Evolutionary conservation across 1,284 basidiomycete species (phyloP), one percentile per base, ranked within the genome.

Genomic region (Trametes hirsuta): DNA sequence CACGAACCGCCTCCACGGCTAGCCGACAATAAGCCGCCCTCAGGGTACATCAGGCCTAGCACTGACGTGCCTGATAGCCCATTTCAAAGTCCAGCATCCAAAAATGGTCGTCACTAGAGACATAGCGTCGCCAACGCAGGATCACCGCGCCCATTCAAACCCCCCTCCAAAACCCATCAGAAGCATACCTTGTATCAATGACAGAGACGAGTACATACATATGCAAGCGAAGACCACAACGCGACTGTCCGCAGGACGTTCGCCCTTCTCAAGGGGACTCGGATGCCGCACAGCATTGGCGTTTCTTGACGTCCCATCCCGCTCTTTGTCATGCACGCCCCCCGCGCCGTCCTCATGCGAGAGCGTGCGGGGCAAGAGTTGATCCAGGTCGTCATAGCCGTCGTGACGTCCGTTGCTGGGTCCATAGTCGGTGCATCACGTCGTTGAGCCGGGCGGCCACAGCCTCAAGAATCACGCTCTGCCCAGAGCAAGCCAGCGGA

Each of bases 371-470:
- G 52, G 46, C 39, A 48, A 48, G 55, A 47, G 40, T n/a, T 59
- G 61, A 65, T 65, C 50, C 18, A 9, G 50, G 61, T 65, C 55
- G 61, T 37, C 64, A 65, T 58, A 57, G 60, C 46, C 36, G 60
- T 62, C 58, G 53, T 53, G 61, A 61, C 61, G 55, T 55, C 58
- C 25, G 58, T 60, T 52, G 59, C 42, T 53, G 53, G 47, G 35
- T 40, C 44, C 30, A 44, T 36, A 14, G 10, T 44, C 40, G 52
- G 41, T 53, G 51, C 63, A 61, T 64, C 59, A 64, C 47, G 59
- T 64, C 54, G 63, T 62, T 40, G 39, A 25, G 54, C 8, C 36
- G 22, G 53, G 24, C 39, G 2, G 18, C 57, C 59, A 64, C 59
- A 59, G 63, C 63, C 63, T 46, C 59, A 25, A 4, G 44, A 53